Base-by-base conservation (phyloP, 1,139 yeast genomes). In the Geotrichum australiense region DNA sequence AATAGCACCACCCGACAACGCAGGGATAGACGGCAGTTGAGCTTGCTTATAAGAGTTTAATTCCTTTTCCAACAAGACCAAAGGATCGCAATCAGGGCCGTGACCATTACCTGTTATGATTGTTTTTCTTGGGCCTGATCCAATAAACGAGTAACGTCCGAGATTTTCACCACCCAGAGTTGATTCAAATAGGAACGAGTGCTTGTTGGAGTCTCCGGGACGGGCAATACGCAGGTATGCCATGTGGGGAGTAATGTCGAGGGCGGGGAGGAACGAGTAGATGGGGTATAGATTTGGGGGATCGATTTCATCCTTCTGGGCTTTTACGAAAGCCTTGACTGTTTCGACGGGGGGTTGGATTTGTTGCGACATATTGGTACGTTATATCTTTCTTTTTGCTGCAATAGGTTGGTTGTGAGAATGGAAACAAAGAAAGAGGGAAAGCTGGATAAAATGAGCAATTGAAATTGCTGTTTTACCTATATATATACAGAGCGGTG, bases 1-100 rank as follows among this genome's bases (percentile, higher is more conserved):
- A 40, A 91, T 74, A 7, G 97, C 97, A 50, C 98, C 99, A 42
- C 99, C 98, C 55, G 91, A 79, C 45, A 89, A 69, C 49, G 74
- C 75, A 7, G 96, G 96, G 10, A 50, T 38, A 24, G 55, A 50
- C 2, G 61, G 55, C 45, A 83, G 66, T 29, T 75, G 76, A 0
- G 91, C 86, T 55, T 84, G 87, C 44, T 71, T 73, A 55, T 73
- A 76, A 35, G 69, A 63, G 8, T 68, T 60, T 65, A 91, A 69
- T 59, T 89, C 96, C 35, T 73, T 52, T 59, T 91, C 96, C 47
- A 91, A 70, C 4, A 82, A 61, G 2, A 67, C 64, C 49, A 91
- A 70, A 1, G 98, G 98, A 61, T 91, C 98, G 21, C 78, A 78
- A 41, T 74, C 76, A 8, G 66, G 62, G n/a, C 71, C 73, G 45